Evolutionary conservation across 305 asterid species (phyloP).

Genomic region (Rubia tinctorum): DNA sequence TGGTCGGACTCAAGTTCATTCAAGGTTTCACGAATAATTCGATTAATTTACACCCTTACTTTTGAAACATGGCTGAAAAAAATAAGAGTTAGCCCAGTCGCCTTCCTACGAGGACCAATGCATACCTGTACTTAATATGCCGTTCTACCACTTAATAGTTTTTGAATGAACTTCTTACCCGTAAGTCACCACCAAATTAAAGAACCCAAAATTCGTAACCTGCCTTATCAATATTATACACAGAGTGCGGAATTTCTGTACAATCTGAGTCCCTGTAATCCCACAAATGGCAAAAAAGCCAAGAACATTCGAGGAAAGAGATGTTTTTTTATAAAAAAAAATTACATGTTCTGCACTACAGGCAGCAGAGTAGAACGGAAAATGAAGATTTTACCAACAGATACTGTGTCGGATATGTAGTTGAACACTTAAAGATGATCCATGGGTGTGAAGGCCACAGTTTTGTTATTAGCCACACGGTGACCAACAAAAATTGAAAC

Average conservation of each 20-base stretch:
- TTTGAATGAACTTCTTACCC: no score
- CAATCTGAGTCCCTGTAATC: neutral
- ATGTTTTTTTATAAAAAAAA: no score
- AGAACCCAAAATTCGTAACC: neutral
- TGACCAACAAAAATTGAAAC: constrained; percentile 58
- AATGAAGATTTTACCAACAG: neutral
- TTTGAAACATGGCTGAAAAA: no score
- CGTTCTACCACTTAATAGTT: no score
- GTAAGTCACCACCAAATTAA: neutral
- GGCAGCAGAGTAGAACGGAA: neutral
- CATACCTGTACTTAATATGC: no score
- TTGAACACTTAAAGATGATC: constrained; percentile 33
- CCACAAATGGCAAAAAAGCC: neutral
- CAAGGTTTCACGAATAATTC: no score
- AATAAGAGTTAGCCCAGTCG: no score
- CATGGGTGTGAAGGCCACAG: constrained; percentile 49
- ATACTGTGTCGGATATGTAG: neutral
- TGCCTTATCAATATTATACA: neutral
- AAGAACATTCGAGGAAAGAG: neutral
- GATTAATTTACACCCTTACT: no score
- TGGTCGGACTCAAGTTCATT: no score
- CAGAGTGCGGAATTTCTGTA: neutral
- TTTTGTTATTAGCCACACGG: constrained; percentile 44
- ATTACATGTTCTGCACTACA: neutral
- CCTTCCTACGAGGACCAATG: no score